Percentiles rank a stretch among this genome's conserved stretches.
Evolutionary conservation across 352 stramenopile species (phyloP).

Genomic region (Globisporangium iwayamae): DNA sequence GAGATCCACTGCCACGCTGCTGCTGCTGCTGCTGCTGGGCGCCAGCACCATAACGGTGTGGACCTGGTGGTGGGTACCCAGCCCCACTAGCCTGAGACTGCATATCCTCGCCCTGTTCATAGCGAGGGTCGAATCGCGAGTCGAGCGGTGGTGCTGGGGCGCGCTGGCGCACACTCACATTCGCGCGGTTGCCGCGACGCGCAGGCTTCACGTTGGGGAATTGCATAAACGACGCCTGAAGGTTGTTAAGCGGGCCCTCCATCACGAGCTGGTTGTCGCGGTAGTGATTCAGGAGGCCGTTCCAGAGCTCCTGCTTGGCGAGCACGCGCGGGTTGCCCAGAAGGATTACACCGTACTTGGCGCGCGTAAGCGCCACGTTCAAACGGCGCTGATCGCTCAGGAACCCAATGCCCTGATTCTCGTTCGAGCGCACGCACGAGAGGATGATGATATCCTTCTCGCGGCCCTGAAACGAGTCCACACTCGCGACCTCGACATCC

Average conservation of each 20-base stretch:
- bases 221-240: slow-evolving; percentile 96
- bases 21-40: slow-evolving; percentile 12
- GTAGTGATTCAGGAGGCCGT: slow-evolving; percentile 96
- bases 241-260: slow-evolving; percentile 96
- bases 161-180: slow-evolving; percentile 43
- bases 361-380: slow-evolving; percentile 98
- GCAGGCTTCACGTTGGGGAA: slow-evolving; percentile 83
- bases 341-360: slow-evolving; percentile 98
- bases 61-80: slow-evolving; percentile 36
- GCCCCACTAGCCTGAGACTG: slow-evolving; percentile 18
- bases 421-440: slow-evolving; percentile 98
- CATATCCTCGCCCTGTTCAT: slow-evolving; percentile 40
- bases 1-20: slow-evolving; percentile 26
- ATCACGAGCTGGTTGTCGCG: slow-evolving; percentile 94
- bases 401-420: slow-evolving; percentile 99
- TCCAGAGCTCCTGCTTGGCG: slow-evolving; percentile 97
- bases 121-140: slow-evolving; percentile 83
- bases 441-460: slow-evolving; percentile 99
- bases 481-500: slow-evolving; percentile 98
- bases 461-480: slow-evolving; percentile 99
- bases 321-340: slow-evolving; percentile 97
- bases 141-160: slow-evolving; percentile 65
- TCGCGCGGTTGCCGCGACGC: slow-evolving; percentile 29
- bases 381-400: slow-evolving; percentile 96
- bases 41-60: slow-evolving; percentile 30